These are phyloP conservation scores for Aristolochia contorta DNA, from an alignment of 164 flowering plant genomes.

Conservation along the genomic window DNA sequence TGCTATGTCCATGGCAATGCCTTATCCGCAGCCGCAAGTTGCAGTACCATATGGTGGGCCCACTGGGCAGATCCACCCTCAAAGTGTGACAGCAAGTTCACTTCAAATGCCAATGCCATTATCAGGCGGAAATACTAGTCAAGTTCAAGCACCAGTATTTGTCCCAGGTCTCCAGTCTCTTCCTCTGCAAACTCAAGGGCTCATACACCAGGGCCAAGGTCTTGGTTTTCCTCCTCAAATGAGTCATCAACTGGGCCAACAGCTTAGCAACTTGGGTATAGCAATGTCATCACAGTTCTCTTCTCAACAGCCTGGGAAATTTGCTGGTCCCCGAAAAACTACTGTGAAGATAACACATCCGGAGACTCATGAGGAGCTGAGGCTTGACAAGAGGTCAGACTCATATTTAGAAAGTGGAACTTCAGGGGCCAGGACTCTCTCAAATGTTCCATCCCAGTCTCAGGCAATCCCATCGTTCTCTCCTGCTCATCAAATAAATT, in stretches of 20 bases:
- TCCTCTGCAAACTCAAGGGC: constrained; percentile 15
- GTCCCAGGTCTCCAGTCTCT: constrained; percentile 60
- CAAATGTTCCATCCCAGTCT: constrained; percentile 48
- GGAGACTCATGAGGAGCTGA: constrained; percentile 76
- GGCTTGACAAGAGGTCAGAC: constrained; percentile 49
- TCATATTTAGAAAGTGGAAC: constrained; percentile 39
- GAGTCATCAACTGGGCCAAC: constrained; percentile 57
- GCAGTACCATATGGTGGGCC: constrained; percentile 61
- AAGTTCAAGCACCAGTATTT: constrained; percentile 58
- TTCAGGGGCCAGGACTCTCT: constrained; percentile 35
- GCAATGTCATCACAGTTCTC: constrained; percentile 42
- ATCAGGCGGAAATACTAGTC: constrained; percentile 51
- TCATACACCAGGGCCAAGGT: constrained; percentile 66
- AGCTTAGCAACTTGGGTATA: constrained; percentile 51
- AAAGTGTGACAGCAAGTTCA: constrained; percentile 42
- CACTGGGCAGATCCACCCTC: constrained; percentile 52
- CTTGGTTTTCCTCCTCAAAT: constrained; percentile 49
- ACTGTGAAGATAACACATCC: constrained; percentile 87
- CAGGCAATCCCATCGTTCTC: constrained; percentile 53
- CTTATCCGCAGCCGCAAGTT: constrained; percentile 51
- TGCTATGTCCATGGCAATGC: constrained; percentile 47
- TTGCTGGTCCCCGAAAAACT: constrained; percentile 44
- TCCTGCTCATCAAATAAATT: constrained; percentile 39
- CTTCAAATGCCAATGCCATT: constrained; percentile 40
- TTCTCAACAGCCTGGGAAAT: constrained; percentile 58